Base-by-base conservation (phyloP, 2,329 filamentous ascomycete genomes). In the Fusarium luffae region DNA sequence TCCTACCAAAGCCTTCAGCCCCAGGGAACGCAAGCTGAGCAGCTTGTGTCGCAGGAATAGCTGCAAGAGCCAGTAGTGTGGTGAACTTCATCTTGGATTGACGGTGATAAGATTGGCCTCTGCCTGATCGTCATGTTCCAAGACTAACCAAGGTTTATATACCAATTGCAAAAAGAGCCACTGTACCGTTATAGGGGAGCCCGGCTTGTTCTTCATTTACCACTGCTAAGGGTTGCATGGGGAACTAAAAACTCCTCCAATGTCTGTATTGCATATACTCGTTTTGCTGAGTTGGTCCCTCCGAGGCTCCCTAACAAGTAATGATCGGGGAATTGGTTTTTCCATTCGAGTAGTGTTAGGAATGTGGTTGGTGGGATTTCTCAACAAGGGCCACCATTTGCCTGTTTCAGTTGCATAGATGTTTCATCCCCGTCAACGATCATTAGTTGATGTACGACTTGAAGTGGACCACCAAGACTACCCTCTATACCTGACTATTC, bases 1-100 rank as follows among this genome's bases (percentile, higher is more conserved):
- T 74, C 58, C 42, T 40, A 1, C 64, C 55, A 10, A 66, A 79
- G 0, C 79, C 79, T 48, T 81, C 78, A n/a, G 79, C 79, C 6
- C 77, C 79, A 4, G 78, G 79, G 23, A 81, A 81, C 1, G 79
- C 79, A 10, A 80, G 71, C 4, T 68, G 58, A 27, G 65, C 57
- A 13, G 64, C 65, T n/a, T 63, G 48, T 1, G 18, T 37, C 10
- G 16, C 58, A 8, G 63, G 47, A 28, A 34, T 30, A 34, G 52
- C 58, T 2, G 23, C 44, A 7, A 68, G 23, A 40, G 52, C 42
- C 3, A 68, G 7, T 8, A 68, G 14, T 2, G 48, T 49, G 7
- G 40, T 34, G 1, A 52, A 8, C 4, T 42, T 51, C 58, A 68
- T 68, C 4, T 50, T 59, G 2, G 25, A 12, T 46, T 14, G 18